These are phyloP conservation scores for Histomonas meleagridis DNA, from an alignment of 208 protist genomes.

Conservation along the genomic window DNA sequence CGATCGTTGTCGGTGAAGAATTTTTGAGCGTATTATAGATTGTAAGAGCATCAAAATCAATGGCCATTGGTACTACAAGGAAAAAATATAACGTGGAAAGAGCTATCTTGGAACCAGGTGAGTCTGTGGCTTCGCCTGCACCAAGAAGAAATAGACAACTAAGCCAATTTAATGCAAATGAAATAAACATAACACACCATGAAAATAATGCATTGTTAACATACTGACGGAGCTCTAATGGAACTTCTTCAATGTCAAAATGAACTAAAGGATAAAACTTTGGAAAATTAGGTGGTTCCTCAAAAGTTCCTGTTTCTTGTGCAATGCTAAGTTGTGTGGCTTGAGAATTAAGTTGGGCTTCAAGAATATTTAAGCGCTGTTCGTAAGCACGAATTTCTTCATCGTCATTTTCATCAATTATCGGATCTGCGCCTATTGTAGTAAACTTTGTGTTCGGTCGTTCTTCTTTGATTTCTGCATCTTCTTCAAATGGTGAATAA, in stretches of 20 bases:
- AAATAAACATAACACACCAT: background rate
- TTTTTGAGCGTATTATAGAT: background rate
- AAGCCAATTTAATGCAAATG: background rate
- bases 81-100: background rate
- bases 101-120: background rate
- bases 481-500: constrained; percentile 30
- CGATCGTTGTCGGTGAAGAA: background rate
- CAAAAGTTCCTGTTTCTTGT: background rate
- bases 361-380: background rate
- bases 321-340: background rate
- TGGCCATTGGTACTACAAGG: background rate
- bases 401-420: constrained; percentile 28
- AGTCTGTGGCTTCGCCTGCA: background rate
- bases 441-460: background rate
- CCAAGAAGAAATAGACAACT: background rate
- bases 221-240: background rate
- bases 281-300: background rate
- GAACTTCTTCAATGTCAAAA: constrained; percentile 33
- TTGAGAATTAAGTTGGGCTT: constrained; percentile 1
- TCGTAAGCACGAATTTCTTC: background rate
- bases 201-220: background rate
- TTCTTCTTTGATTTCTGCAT: background rate
- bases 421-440: background rate
- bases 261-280: constrained; percentile 32
- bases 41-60: background rate